Evolutionary conservation across 257 asterid genomes (phyloP).

Genomic region (Capsicum baccatum): DNA sequence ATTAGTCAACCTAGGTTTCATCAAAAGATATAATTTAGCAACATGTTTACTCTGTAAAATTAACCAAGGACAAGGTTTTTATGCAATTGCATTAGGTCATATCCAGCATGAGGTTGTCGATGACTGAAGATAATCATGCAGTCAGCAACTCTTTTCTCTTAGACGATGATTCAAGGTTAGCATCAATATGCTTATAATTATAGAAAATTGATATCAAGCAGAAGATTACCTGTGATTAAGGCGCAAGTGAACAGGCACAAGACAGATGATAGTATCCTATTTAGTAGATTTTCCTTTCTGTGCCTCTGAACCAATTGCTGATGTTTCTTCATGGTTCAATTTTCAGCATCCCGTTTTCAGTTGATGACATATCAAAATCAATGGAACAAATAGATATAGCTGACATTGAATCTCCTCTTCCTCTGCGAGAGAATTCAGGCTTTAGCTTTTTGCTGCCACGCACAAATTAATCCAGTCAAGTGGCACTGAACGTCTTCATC

Average conservation of each 20-base stretch:
- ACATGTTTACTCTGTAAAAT: slow-evolving; percentile 25
- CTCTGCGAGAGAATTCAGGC: slow-evolving; percentile 82
- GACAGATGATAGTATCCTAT: not conserved
- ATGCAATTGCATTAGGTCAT: slow-evolving; percentile 61
- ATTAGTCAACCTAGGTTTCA: slow-evolving; percentile 47
- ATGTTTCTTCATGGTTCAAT: slow-evolving; percentile 32
- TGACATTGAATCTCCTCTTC: slow-evolving; percentile 85
- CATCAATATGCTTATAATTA: slow-evolving; percentile 20
- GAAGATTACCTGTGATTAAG: not conserved
- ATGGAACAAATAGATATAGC: slow-evolving; percentile 92
- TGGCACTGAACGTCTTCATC: not conserved
- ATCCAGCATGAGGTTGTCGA: slow-evolving; percentile 88
- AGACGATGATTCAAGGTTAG: slow-evolving; percentile 97
- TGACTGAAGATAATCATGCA: slow-evolving; percentile 95
- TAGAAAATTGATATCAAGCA: not conserved
- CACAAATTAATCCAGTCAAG: slow-evolving; percentile 28
- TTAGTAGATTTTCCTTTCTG: slow-evolving; percentile 2
- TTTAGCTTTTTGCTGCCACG: slow-evolving; percentile 87
- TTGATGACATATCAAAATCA: slow-evolving; percentile 93
- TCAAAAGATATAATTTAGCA: slow-evolving; percentile 32
- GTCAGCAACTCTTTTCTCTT: slow-evolving; percentile 93
- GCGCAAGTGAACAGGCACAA: not conserved
- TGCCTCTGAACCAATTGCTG: slow-evolving; percentile 30
- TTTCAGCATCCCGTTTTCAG: slow-evolving; percentile 97
- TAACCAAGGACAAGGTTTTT: slow-evolving; percentile 21